Conservation (phyloP, 164 flowering plant genomes). For the Hamamelis virginiana region DNA sequence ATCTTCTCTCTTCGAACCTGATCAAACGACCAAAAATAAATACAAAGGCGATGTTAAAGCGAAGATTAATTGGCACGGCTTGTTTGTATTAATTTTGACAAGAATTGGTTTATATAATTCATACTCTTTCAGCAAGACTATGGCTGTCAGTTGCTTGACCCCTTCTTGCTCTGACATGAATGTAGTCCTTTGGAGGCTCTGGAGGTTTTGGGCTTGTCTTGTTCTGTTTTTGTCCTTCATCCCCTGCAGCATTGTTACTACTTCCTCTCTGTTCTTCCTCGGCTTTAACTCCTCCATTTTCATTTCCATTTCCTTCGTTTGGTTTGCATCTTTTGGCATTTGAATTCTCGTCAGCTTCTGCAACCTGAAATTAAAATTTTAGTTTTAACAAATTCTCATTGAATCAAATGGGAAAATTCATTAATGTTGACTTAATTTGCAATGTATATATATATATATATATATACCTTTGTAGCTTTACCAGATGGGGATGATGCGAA, state of each 20-base stretch:
- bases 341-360: constrained; percentile 37
- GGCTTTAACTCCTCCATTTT: constrained; percentile 23
- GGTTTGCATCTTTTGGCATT: constrained; percentile 53
- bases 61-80: not conserved
- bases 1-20: constrained; percentile 96
- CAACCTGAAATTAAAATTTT: constrained; percentile 28
- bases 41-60: not conserved
- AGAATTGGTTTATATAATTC: constrained; percentile 3
- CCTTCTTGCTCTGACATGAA: constrained; percentile 96
- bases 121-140: constrained; percentile 94
- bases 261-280: constrained; percentile 26
- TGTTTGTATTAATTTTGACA: not conserved
- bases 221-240: constrained; percentile 30
- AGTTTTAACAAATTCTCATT: not conserved
- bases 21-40: not conserved
- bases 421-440: not conserved
- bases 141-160: constrained; percentile 99
- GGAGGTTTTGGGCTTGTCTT: constrained; percentile 50
- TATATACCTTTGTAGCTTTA: constrained; percentile 19
- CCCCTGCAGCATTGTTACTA: constrained; percentile 10
- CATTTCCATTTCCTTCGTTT: constrained; percentile 29
- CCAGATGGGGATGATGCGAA: constrained; percentile 18
- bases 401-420: not conserved
- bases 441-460: too few species aligned
- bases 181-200: constrained; percentile 86